Percentiles rank a stretch among this genome's conserved stretches.
phyloP scores from a whole-genome alignment of 1,139 yeast genomes.

The Geotrichum citri-aurantii region DNA sequence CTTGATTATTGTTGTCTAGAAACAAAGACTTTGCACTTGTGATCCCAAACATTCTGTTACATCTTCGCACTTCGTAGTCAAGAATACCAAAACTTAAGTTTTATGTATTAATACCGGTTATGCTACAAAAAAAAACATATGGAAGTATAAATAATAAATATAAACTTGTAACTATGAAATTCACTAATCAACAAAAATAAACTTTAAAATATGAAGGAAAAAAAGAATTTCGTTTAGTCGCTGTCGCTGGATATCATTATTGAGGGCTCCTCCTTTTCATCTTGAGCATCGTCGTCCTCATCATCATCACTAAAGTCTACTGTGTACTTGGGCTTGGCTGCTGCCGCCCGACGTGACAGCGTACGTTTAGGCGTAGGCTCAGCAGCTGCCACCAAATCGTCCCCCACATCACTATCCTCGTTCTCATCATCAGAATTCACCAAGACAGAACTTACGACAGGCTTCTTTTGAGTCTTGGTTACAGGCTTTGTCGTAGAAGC shows the following conservation, averaged over 20 bases:
- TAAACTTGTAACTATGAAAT: too few species aligned
- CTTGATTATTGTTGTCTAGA: background rate
- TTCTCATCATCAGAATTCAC: background rate
- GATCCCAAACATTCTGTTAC: background rate
- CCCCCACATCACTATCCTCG: background rate
- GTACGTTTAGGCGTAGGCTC: background rate
- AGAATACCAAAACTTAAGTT: too few species aligned
- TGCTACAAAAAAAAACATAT: too few species aligned
- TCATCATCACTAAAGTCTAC: conserved; percentile 1
- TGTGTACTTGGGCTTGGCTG: conserved; percentile 11
- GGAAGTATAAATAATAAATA: background rate
- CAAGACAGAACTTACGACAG: background rate
- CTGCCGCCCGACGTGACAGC: conserved; percentile 9
- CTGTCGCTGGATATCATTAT: background rate
- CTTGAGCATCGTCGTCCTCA: conserved; percentile 6
- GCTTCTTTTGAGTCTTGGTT: background rate
- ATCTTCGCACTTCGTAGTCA: too few species aligned
- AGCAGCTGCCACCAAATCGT: background rate
- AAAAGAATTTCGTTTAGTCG: background rate
- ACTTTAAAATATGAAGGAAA: too few species aligned
- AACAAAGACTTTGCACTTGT: background rate
- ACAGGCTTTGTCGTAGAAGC: conserved; percentile 1
- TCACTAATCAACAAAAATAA: background rate
- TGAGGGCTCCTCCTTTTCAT: conserved; percentile 7
- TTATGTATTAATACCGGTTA: too few species aligned